Conservation (phyloP, 164 flowering plant genomes). For the grape (Vitis vinifera) region DNA sequence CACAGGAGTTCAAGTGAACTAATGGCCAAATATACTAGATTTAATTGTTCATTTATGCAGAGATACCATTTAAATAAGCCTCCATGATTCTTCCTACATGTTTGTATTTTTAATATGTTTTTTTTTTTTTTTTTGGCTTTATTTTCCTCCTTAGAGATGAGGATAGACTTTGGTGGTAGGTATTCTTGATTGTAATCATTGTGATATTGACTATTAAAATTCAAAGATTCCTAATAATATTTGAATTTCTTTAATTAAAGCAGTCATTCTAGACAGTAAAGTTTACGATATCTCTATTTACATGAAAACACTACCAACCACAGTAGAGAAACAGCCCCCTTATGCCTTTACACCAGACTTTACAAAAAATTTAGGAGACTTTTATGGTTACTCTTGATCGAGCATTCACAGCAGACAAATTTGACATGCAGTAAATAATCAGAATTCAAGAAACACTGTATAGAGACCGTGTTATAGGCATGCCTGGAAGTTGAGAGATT, state of each 20-base stretch:
- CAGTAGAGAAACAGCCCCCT: background rate
- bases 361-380: too few relatives aligned
- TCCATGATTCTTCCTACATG: background rate
- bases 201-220: slow-evolving; percentile 2
- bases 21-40: background rate
- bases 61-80: background rate
- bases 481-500: too few relatives aligned
- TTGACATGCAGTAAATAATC: too few relatives aligned
- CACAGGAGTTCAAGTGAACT: slow-evolving; percentile 73
- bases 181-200: slow-evolving; percentile 11
- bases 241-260: background rate
- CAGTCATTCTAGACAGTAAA: background rate
- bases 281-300: background rate
- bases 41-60: background rate
- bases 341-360: too few relatives aligned
- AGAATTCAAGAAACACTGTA: too few relatives aligned
- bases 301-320: background rate
- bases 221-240: background rate
- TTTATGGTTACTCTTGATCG: too few relatives aligned
- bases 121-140: background rate
- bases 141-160: background rate
- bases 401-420: too few relatives aligned
- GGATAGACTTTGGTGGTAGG: background rate
- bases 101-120: background rate
- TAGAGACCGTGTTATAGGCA: too few relatives aligned